Percentiles rank a stretch among this genome's conserved stretches.
Conservation (phyloP, 129 eudicot species). For the Tagetes erecta region DNA sequence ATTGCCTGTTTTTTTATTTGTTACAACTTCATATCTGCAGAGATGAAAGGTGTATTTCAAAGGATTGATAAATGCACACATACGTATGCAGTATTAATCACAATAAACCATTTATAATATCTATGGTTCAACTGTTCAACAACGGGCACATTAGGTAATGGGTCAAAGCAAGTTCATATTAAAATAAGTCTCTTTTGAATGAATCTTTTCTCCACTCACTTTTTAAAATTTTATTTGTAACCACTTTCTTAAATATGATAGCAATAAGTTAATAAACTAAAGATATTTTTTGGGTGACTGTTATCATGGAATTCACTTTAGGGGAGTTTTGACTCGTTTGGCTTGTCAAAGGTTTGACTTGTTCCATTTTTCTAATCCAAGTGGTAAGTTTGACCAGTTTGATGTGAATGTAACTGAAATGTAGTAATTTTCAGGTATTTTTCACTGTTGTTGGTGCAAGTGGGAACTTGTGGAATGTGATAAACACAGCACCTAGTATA, state of each 20-base stretch:
- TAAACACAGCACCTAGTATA: conserved; percentile 76
- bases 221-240: not conserved
- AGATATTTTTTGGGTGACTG: not conserved
- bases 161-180: not conserved
- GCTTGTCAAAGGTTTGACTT: not conserved
- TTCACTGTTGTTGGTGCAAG: conserved; percentile 75
- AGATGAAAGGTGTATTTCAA: not conserved
- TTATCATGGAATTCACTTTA: not conserved
- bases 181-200: not conserved
- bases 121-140: not conserved
- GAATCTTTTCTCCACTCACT: not conserved
- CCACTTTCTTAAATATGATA: not conserved
- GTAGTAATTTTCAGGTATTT: conserved; percentile 45
- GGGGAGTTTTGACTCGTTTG: not conserved
- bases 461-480: conserved; percentile 72
- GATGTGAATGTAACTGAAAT: not conserved
- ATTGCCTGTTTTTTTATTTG: not conserved
- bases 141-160: not conserved
- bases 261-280: not conserved
- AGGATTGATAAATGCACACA: not conserved
- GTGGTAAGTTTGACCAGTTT: not conserved
- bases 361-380: not conserved
- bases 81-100: not conserved
- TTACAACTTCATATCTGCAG: not conserved
- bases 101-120: not conserved